Conservation (phyloP, 495 filamentous ascomycete genomes). For the Daldinia grandis region DNA sequence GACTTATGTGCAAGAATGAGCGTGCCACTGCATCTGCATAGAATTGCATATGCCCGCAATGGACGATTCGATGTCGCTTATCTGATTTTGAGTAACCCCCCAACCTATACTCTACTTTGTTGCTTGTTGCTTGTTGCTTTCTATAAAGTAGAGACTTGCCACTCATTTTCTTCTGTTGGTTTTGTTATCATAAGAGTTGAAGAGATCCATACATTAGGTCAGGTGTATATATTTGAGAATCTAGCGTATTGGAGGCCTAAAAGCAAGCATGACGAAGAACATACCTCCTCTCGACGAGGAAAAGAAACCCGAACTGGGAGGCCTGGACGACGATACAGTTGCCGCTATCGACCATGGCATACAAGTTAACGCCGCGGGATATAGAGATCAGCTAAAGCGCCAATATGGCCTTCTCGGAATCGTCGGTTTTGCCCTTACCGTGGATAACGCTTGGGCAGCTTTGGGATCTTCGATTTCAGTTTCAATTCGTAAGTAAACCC, state of each 20-base stretch:
- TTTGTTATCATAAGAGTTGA: neutral
- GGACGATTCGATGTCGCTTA: conserved; percentile 14
- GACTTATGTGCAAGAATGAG: conserved; percentile 16
- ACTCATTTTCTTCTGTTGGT: neutral
- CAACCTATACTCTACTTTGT: neutral
- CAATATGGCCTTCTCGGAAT: conserved; percentile 64
- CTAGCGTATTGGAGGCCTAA: neutral
- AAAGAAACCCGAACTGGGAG: conserved; percentile 38
- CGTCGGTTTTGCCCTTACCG: conserved; percentile 60
- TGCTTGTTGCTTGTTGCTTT: neutral
- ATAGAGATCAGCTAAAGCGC: conserved; percentile 63
- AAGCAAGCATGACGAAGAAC: conserved; percentile 37
- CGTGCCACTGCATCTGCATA: conserved; percentile 6
- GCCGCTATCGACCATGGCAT: conserved; percentile 49
- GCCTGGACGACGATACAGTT: conserved; percentile 45
- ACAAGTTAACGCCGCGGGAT: conserved; percentile 63
- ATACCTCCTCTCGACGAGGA: conserved; percentile 46
- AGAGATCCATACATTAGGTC: neutral
- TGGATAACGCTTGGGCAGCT: conserved; percentile 65
- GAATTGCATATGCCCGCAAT: conserved; percentile 24
- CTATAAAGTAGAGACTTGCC: neutral
- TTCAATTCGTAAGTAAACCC: conserved; percentile 56
- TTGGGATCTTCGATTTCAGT: conserved; percentile 62
- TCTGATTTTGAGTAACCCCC: conserved; percentile 4
- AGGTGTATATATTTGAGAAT: neutral